Base-by-base conservation (phyloP, 2,329 filamentous ascomycete species). In the Exophiala lecanii-corni region DNA sequence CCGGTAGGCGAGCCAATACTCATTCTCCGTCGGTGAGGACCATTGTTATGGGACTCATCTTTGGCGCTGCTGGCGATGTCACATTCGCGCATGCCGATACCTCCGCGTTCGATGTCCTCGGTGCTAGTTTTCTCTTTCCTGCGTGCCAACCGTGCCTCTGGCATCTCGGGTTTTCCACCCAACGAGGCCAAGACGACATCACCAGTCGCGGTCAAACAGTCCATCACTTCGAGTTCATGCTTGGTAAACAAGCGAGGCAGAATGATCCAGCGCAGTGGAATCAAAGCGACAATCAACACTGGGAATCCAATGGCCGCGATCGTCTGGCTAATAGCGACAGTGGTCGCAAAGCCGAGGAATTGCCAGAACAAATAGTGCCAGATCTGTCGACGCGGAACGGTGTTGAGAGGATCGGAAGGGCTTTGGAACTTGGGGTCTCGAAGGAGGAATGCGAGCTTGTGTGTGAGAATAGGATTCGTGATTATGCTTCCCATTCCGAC, bases 231-330 rank as follows among this genome's bases (percentile, higher is more conserved):
- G 16, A 88, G 66, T 61, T 87, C 84, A 36, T 76, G 71, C 0
- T 63, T 56, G 0, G 67, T 71, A 53, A 87, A 81, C 58, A 76
- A 70, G 23, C 65, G 64, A 1, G 83, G 83, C 49, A 88, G 66
- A 4, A 86, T 47, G 42, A 78, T 66, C 2, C 80, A 76, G 6
- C 84, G 73, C 2, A 81, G 64, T 0, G 84, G 84, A 17, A 88
- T 80, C 4, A 88, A 68, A n/a, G 77, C 63, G 35, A 87, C 64
- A 56, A 88, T 87, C 49, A 87, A 75, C 23, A 87, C 73, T 6
- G 85, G 85, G 54, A 89, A 89, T 0, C 85, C 85, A 6, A 89
- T 84, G 2, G 86, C 85, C 2, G 84, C 86, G 37, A 89, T 82
- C 0, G 86, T 89, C 65, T 89, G 81, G 0, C 85, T 89, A 56